phyloP scores from a whole-genome alignment of 2,329 filamentous ascomycete species.

The Neoscytalidium dimidiatum region DNA sequence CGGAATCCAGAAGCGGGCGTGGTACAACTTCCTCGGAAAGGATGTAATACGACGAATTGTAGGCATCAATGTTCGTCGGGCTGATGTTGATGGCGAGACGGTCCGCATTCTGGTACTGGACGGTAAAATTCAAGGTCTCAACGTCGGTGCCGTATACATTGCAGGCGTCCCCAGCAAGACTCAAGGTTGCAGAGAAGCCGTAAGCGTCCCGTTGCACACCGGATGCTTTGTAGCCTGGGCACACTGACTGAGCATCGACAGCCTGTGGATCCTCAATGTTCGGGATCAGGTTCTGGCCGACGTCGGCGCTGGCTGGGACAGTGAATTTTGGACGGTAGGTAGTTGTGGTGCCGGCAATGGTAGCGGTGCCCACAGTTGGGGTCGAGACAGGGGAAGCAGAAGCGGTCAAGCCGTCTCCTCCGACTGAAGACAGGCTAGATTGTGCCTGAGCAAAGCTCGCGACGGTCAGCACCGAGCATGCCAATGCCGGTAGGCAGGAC shows the following conservation, averaged over 20 bases:
- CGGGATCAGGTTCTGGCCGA: slow-evolving; percentile 48
- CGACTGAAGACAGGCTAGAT: neutral
- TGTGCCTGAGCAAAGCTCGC: slow-evolving; percentile 9
- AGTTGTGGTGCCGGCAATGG: slow-evolving; percentile 32
- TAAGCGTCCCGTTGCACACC: slow-evolving; percentile 47
- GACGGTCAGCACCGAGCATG: slow-evolving; percentile 1
- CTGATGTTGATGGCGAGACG: slow-evolving; percentile 71
- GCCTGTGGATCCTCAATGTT: slow-evolving; percentile 67
- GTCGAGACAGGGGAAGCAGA: neutral
- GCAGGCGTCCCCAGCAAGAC: slow-evolving; percentile 58
- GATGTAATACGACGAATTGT: slow-evolving; percentile 68
- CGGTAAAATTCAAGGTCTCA: slow-evolving; percentile 63
- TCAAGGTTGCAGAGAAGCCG: slow-evolving; percentile 56
- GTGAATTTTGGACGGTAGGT: slow-evolving; percentile 37
- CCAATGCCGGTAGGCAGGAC: neutral
- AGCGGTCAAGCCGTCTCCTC: neutral
- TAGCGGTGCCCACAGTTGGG: slow-evolving; percentile 27
- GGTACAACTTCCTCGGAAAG: slow-evolving; percentile 65
- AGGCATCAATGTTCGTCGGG: slow-evolving; percentile 62
- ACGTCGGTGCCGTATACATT: slow-evolving; percentile 80
- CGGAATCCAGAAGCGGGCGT: slow-evolving; percentile 52
- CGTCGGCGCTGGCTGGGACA: slow-evolving; percentile 38
- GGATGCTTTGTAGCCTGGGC: slow-evolving; percentile 60
- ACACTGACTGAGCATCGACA: slow-evolving; percentile 63
- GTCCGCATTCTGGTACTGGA: slow-evolving; percentile 67